These are phyloP conservation scores for Sugiyamaella americana DNA, from an alignment of 805 yeast genomes.

Conservation along the genomic window DNA sequence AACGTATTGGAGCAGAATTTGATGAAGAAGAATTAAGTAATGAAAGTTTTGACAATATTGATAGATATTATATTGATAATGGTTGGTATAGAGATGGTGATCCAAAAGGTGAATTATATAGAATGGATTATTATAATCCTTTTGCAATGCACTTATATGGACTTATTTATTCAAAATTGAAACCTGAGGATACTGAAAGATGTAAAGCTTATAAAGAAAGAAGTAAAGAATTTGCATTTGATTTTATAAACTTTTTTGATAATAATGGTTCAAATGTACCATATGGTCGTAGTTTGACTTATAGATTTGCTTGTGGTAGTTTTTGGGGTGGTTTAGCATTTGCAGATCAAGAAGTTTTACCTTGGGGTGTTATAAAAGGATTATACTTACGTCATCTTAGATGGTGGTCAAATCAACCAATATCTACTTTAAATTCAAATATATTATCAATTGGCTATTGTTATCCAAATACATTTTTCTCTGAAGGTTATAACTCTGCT, in stretches of 20 bases:
- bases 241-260: conserved; percentile 24
- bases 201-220: conserved; percentile 19
- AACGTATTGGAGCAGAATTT: conserved; percentile 21
- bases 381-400: conserved; percentile 21
- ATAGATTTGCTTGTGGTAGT: conserved; percentile 23
- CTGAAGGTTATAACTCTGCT: conserved; percentile 24
- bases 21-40: conserved; percentile 15
- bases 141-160: conserved; percentile 33
- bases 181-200: conserved; percentile 20
- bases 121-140: conserved; percentile 31
- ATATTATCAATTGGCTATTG: conserved; percentile 22
- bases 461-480: conserved; percentile 24
- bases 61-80: conserved; percentile 25
- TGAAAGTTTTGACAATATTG: conserved; percentile 23
- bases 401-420: conserved; percentile 25
- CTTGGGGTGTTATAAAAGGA: conserved; percentile 24
- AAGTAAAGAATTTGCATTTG: conserved; percentile 24
- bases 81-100: conserved; percentile 34
- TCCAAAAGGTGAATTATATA: conserved; percentile 6
- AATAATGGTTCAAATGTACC: conserved; percentile 24
- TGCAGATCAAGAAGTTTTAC: conserved; percentile 13
- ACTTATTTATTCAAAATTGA: conserved; percentile 21
- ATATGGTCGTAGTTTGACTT: conserved; percentile 26
- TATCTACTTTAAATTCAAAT: conserved; percentile 19
- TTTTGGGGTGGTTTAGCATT: conserved; percentile 26